Conservation (phyloP, 768 basidiomycete genomes). For the Chlorophyllum brunneum region DNA sequence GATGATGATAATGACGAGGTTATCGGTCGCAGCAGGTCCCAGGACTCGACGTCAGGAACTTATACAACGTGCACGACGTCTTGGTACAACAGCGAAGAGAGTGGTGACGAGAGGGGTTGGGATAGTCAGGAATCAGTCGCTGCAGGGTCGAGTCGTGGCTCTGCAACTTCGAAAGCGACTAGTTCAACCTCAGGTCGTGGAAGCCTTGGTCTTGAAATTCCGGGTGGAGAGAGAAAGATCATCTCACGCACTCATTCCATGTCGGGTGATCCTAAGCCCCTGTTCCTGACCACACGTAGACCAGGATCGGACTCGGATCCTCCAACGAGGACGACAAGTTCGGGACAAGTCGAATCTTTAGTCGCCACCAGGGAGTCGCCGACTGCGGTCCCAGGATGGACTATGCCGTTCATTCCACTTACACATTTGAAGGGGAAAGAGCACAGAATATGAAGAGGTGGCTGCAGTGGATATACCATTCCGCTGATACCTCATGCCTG, state of each 20-base stretch:
- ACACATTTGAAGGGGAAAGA: background rate
- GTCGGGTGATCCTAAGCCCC: constrained; percentile 5
- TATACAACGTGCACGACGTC: constrained; percentile 10
- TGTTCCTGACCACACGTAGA: background rate
- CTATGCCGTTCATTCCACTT: background rate
- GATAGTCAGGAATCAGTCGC: background rate
- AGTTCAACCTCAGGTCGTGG: background rate
- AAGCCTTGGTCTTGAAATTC: background rate
- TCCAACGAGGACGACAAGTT: background rate
- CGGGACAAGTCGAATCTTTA: background rate
- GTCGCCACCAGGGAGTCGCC: background rate
- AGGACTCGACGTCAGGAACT: constrained; percentile 12
- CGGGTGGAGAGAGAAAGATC: background rate
- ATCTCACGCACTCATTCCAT: constrained; percentile 9
- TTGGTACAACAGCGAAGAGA: constrained; percentile 11
- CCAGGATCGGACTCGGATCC: constrained; percentile 3
- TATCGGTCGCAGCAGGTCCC: constrained; percentile 7
- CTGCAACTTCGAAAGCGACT: background rate
- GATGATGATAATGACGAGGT: constrained; percentile 1
- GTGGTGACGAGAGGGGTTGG: constrained; percentile 4
- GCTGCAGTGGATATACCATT: background rate
- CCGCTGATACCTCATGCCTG: background rate
- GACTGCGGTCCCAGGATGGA: background rate
- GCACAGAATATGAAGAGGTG: background rate
- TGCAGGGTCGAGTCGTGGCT: background rate